Evolutionary conservation across 106 monocot species (phyloP), one percentile per base, ranked within the genome.

Genomic region (Platanthera zijinensis): DNA sequence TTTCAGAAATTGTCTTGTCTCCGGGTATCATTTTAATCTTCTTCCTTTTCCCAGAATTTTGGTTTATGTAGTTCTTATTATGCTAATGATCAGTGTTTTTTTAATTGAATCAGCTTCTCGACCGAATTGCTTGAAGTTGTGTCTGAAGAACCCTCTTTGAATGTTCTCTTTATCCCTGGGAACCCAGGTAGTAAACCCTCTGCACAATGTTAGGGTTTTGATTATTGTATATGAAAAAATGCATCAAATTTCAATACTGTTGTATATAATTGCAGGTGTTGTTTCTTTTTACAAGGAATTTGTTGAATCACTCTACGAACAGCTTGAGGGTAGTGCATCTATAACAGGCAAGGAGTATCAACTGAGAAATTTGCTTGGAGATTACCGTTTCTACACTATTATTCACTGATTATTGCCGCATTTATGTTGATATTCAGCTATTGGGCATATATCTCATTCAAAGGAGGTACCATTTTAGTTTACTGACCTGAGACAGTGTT

Each of bases 251-350:
- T 13, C 17, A n/a, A 18, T 47, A 39, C 15, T 63, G 45, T 70
- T 56, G 5, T 51, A 48, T 76, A 69, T 46, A 57, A 80, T 76
- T 53, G 18, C 80, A 96, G 96, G 96, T 51, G 81, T 90, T 77
- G 71, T 84, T 78, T 85, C 89, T 14, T 96, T 77, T 70, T 96
- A 96, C 75, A 89, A 83, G 75, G 87, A 93, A 6, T 90, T 90
- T 78, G 73, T 90, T 50, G 92, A 96, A 85, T 85, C 78, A 14
- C 21, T 92, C 7, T 96, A 85, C 66, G 78, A 87, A 77, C 75
- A 80, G 4, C 84, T 95, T 74, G 92, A 83, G 74, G 92, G 88
- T 50, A 72, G 69, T 57, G 90, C 84, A 63, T 96, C 92, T 75
- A 84, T 96, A 80, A 89, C 92, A 85, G 96, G 92, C 79, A 78